Evolutionary conservation across 179 eudicot genomes (phyloP).

Genomic region (Nepenthes alata): DNA sequence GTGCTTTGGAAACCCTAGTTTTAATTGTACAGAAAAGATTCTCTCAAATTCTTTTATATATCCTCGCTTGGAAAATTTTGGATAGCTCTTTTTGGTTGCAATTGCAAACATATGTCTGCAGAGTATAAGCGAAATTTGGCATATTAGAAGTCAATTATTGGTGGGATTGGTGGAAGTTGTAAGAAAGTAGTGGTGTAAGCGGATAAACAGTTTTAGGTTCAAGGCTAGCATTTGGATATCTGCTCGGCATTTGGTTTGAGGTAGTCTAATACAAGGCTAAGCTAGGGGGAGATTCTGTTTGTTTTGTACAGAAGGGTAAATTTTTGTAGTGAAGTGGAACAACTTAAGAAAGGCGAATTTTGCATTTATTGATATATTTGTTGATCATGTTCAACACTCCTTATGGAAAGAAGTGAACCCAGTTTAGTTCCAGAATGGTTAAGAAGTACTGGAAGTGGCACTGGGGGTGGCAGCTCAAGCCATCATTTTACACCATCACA

Average conservation of each 20-base stretch:
- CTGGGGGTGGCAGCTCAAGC: conserved; percentile 37
- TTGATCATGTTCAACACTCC: conserved; percentile 39
- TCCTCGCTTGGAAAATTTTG: not conserved
- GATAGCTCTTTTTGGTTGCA: not conserved
- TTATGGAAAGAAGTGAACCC: conserved; percentile 88
- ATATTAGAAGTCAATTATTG: not conserved
- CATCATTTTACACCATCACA: conserved; percentile 45
- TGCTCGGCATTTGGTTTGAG: not conserved
- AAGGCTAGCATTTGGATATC: not conserved
- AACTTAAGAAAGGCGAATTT: conserved; percentile 4
- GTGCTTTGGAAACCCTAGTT: conserved; percentile 8
- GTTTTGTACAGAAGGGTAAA: not conserved
- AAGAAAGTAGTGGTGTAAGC: not conserved
- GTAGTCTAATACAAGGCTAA: not conserved
- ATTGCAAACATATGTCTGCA: not conserved
- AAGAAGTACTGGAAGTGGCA: conserved; percentile 46
- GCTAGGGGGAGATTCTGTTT: not conserved
- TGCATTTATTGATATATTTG: not conserved
- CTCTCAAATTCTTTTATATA: not conserved
- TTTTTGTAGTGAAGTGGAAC: not conserved
- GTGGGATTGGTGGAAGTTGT: not conserved
- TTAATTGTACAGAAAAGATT: conserved; percentile 6
- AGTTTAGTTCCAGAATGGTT: conserved; percentile 86
- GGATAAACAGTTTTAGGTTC: not conserved
- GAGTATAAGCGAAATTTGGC: conserved; percentile 1